Evolutionary conservation across 2,329 filamentous ascomycete genomes (phyloP).

Genomic region (Penicillium sp.): DNA sequence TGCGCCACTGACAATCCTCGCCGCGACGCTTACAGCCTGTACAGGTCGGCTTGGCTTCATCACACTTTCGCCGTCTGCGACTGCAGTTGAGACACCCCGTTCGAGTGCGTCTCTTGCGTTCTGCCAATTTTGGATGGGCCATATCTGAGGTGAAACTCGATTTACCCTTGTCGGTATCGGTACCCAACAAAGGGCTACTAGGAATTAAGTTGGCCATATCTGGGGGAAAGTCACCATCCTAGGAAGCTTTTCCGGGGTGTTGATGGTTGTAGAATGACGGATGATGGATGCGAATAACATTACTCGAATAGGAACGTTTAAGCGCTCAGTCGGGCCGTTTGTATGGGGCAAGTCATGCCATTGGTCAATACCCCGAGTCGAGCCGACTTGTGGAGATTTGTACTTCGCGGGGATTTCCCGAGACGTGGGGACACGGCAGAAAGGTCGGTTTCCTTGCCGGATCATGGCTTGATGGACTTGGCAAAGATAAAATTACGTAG

Average conservation of each 20-base stretch:
- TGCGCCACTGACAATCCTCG: constrained; percentile 33
- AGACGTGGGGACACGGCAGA: not conserved
- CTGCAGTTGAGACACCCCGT: constrained; percentile 36
- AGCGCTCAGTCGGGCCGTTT: constrained; percentile 11
- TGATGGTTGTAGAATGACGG: constrained; percentile 2
- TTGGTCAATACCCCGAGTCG: constrained; percentile 9
- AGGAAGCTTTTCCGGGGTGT: not conserved
- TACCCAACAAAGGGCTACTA: not conserved
- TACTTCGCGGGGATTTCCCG: constrained; percentile 6
- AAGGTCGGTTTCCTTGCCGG: not conserved
- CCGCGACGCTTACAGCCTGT: constrained; percentile 31
- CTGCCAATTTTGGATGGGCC: constrained; percentile 1
- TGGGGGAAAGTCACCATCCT: not conserved
- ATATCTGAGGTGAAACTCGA: not conserved
- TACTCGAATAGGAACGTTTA: constrained; percentile 19
- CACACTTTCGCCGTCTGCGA: constrained; percentile 35
- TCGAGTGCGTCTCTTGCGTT: constrained; percentile 27
- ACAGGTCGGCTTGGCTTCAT: constrained; percentile 33
- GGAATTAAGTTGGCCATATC: constrained; percentile 2
- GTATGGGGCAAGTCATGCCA: not conserved
- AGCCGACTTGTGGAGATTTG: not conserved
- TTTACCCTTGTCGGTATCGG: not conserved
- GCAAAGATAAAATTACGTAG: not conserved
- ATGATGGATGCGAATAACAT: constrained; percentile 4
- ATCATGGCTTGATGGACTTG: not conserved